Evolutionary conservation across 768 basidiomycete genomes (phyloP).

Genomic region (Tricholoma furcatifolium): DNA sequence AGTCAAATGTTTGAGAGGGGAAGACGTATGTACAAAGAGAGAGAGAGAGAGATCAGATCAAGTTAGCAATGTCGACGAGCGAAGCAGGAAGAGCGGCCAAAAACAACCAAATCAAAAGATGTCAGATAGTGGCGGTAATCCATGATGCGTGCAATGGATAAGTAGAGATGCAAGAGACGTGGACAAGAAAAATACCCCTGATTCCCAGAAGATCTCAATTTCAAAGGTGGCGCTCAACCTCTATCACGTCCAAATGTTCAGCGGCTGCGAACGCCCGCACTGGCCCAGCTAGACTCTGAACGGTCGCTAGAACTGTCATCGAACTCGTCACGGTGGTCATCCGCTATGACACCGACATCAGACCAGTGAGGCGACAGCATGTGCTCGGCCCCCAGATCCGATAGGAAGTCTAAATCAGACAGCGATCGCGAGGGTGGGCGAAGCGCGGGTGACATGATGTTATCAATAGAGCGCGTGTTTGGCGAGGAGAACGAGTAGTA

Average conservation of each 20-base stretch:
- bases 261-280: conserved; percentile 14
- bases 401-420: conserved; percentile 22
- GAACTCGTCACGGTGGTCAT: conserved; percentile 4
- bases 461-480: conserved; percentile 1
- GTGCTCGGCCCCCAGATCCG: conserved; percentile 15
- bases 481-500: conserved; percentile 21
- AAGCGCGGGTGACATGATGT: conserved; percentile 3
- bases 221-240: background rate
- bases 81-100: background rate
- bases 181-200: background rate
- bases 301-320: conserved; percentile 13
- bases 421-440: conserved; percentile 14
- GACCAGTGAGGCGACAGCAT: conserved; percentile 16
- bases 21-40: background rate
- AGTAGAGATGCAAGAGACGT: background rate
- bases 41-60: too few relatives aligned
- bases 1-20: background rate
- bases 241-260: background rate
- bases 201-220: background rate
- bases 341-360: background rate
- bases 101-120: background rate
- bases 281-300: conserved; percentile 22
- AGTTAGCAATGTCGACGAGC: background rate
- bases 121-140: background rate
- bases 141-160: too few relatives aligned